Conservation (phyloP, 768 basidiomycete species). For the Trametes cubensis region DNA sequence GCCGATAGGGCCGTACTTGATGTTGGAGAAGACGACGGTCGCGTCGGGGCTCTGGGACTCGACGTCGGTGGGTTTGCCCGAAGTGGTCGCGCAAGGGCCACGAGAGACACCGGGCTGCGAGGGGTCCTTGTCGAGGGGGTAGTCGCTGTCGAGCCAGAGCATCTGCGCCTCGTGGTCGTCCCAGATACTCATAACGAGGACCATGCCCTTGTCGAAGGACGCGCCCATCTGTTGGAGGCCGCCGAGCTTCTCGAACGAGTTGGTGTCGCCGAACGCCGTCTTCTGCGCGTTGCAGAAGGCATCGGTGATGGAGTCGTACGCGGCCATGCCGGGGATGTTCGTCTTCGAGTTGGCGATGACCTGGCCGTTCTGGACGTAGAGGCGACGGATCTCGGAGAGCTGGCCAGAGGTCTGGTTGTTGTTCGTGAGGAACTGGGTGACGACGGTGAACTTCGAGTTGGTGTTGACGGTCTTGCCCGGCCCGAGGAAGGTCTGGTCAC, state of each 20-base stretch:
- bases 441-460: constrained; percentile 52
- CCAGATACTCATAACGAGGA: constrained; percentile 53
- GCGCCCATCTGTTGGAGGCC: constrained; percentile 41
- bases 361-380: constrained; percentile 55
- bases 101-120: constrained; percentile 48
- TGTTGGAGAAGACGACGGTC: constrained; percentile 56
- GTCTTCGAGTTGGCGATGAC: constrained; percentile 54
- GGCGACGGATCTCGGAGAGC: constrained; percentile 53
- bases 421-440: constrained; percentile 58
- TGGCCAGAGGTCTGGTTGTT: constrained; percentile 47
- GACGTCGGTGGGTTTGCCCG: constrained; percentile 49
- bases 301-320: constrained; percentile 51
- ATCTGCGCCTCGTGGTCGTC: constrained; percentile 51
- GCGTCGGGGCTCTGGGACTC: constrained; percentile 43
- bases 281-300: constrained; percentile 50
- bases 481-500: constrained; percentile 50
- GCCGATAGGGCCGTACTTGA: constrained; percentile 52
- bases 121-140: constrained; percentile 27
- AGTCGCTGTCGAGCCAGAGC: constrained; percentile 32
- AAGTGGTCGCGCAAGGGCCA: constrained; percentile 50
- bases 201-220: constrained; percentile 46
- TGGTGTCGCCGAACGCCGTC: constrained; percentile 46
- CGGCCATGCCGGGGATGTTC: constrained; percentile 46
- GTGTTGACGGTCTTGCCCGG: constrained; percentile 52
- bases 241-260: constrained; percentile 45